Percentiles rank a stretch among this genome's conserved stretches.
These are phyloP conservation scores for Xylaria sp. DNA, from an alignment of 2,329 filamentous ascomycete species.

Conservation along the genomic window DNA sequence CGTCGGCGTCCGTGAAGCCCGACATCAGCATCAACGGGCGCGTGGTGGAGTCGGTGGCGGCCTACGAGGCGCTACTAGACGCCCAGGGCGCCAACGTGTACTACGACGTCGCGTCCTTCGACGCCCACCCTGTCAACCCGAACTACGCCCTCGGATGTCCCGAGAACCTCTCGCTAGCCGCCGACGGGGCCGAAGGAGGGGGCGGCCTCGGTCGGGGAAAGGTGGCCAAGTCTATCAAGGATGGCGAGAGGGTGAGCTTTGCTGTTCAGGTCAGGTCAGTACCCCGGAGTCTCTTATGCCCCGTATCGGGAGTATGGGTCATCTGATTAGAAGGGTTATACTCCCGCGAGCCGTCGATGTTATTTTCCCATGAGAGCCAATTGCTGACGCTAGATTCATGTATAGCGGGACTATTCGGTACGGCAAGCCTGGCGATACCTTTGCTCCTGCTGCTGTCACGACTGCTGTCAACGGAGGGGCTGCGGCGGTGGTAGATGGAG, in stretches of 20 bases:
- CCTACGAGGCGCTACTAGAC: conserved; percentile 75
- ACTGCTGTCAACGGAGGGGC: not conserved
- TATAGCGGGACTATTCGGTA: conserved; percentile 26
- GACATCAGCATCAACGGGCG: conserved; percentile 86
- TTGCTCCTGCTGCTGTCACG: not conserved
- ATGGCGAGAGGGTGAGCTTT: conserved; percentile 72
- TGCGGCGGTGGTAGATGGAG: conserved; percentile 57
- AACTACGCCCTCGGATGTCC: conserved; percentile 69
- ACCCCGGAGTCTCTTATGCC: not conserved
- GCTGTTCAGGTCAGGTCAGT: conserved; percentile 69
- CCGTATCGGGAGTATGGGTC: not conserved
- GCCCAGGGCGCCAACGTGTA: conserved; percentile 61
- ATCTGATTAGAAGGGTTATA: not conserved
- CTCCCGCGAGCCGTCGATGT: not conserved
- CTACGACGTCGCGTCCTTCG: conserved; percentile 80
- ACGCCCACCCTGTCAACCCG: conserved; percentile 81
- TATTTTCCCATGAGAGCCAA: not conserved
- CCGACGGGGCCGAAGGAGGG: not conserved
- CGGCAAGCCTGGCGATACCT: conserved; percentile 51
- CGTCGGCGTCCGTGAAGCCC: conserved; percentile 62
- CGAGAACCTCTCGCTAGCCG: conserved; percentile 49
- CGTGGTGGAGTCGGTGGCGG: conserved; percentile 65
- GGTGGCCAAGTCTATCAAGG: conserved; percentile 44
- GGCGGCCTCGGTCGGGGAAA: conserved; percentile 36
- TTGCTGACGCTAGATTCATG: not conserved